These are phyloP conservation scores for Fomes fomentarius DNA, from an alignment of 1,284 basidiomycete species.

Conservation along the genomic window DNA sequence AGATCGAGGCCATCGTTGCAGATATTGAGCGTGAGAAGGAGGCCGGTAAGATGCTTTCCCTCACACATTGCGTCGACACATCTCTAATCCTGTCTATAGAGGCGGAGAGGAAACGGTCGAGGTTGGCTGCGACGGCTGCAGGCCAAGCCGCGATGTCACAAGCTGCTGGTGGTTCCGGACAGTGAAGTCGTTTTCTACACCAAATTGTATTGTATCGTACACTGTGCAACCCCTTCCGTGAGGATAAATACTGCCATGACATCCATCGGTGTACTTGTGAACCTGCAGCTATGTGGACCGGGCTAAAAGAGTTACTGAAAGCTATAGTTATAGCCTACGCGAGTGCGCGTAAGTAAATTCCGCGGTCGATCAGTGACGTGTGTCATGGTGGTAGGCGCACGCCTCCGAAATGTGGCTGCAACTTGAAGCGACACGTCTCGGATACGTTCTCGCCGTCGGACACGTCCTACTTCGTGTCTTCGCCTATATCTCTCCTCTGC, in stretches of 20 bases:
- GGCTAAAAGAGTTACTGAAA: too few species aligned
- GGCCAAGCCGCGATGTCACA: constrained; percentile 84
- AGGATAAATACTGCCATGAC: too few species aligned
- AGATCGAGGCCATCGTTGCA: constrained; percentile 89
- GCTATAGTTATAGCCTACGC: too few species aligned
- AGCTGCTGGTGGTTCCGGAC: constrained; percentile 33
- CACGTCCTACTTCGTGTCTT: too few species aligned
- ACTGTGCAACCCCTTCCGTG: neutral
- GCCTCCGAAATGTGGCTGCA: neutral
- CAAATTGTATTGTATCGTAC: constrained; percentile 21
- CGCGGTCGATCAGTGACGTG: neutral
- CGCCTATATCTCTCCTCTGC: neutral
- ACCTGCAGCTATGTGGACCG: too few species aligned
- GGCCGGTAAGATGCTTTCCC: constrained; percentile 60
- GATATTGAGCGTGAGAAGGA: constrained; percentile 97
- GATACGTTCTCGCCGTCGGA: too few species aligned
- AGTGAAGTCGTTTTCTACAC: constrained; percentile 20
- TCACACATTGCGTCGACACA: neutral
- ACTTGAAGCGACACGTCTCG: too few species aligned
- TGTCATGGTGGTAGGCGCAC: too few species aligned
- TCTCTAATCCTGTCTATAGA: constrained; percentile 46
- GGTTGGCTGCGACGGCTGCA: constrained; percentile 80
- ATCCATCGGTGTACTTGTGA: too few species aligned
- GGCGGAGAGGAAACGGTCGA: constrained; percentile 83
- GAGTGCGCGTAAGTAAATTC: neutral